These are phyloP conservation scores for Leccinum imitatum DNA, from an alignment of 768 basidiomycete species.

Conservation along the genomic window DNA sequence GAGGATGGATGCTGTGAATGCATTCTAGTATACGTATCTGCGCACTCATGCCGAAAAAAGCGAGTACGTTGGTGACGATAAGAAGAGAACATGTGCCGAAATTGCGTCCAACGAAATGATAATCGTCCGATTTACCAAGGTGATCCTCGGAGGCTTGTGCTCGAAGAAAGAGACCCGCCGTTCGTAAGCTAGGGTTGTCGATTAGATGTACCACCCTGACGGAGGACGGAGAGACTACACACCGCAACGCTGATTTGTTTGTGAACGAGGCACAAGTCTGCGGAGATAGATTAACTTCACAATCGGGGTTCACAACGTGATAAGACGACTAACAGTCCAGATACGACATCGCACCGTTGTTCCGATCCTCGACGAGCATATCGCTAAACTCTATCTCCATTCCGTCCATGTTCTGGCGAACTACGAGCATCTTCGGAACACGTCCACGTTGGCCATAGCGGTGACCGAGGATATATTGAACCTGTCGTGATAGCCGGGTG, in stretches of 20 bases:
- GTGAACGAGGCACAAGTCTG: constrained; percentile 35
- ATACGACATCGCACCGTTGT: constrained; percentile 93
- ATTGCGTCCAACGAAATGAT: neutral
- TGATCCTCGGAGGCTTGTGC: constrained; percentile 30
- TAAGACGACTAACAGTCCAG: constrained; percentile 66
- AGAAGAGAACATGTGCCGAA: constrained; percentile 2
- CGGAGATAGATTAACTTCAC: neutral
- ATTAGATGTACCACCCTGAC: constrained; percentile 4
- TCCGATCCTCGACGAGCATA: constrained; percentile 95
- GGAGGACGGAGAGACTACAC: constrained; percentile 2
- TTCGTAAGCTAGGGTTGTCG: constrained; percentile 26
- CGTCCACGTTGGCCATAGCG: constrained; percentile 57
- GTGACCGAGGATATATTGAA: constrained; percentile 80
- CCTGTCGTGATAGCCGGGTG: constrained; percentile 77
- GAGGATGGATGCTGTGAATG: constrained; percentile 3
- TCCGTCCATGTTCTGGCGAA: constrained; percentile 91
- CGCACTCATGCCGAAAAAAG: constrained; percentile 1
- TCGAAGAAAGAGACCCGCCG: constrained; percentile 30
- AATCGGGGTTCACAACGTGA: neutral
- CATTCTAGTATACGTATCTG: constrained; percentile 7
- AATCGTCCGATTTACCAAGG: constrained; percentile 28
- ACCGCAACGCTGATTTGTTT: constrained; percentile 34
- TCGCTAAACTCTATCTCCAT: constrained; percentile 95
- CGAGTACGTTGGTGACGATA: constrained; percentile 12
- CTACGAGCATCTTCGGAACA: constrained; percentile 63